Conservation (phyloP, 208 protist species). For the Crithidia mellificae region DNA sequence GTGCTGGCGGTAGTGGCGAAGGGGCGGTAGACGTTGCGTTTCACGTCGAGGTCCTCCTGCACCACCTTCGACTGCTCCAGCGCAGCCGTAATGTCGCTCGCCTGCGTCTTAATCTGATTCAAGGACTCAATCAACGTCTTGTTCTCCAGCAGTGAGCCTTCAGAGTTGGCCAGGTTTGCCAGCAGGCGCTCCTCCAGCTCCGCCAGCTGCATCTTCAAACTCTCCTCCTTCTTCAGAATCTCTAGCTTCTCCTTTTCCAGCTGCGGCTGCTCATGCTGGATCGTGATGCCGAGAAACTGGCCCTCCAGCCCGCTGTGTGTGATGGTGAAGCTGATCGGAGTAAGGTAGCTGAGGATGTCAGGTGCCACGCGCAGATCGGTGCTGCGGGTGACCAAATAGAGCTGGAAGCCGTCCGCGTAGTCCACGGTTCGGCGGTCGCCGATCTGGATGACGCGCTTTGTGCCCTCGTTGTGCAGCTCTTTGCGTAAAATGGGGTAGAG, state of each 20-base stretch:
- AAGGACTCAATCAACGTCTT: conserved; percentile 92
- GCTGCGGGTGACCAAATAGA: conserved; percentile 95
- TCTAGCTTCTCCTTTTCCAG: conserved; percentile 94
- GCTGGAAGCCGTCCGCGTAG: conserved; percentile 96
- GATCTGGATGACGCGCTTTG: conserved; percentile 94
- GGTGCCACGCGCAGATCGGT: conserved; percentile 88
- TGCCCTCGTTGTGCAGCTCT: conserved; percentile 90
- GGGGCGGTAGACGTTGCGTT: conserved; percentile 95
- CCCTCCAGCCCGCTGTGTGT: conserved; percentile 96
- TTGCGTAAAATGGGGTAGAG: conserved; percentile 95
- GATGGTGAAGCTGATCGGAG: conserved; percentile 97
- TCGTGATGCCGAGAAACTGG: conserved; percentile 96
- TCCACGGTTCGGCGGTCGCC: conserved; percentile 97
- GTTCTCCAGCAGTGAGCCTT: conserved; percentile 97
- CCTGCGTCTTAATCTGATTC: conserved; percentile 96
- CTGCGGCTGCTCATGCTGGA: conserved; percentile 97
- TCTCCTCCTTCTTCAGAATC: conserved; percentile 95
- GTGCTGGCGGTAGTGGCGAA: conserved; percentile 89
- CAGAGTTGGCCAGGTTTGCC: conserved; percentile 89
- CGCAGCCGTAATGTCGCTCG: conserved; percentile 83
- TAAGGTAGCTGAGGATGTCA: conserved; percentile 92
- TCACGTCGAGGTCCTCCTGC: conserved; percentile 90
- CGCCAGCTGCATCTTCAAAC: conserved; percentile 94
- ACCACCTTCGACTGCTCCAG: conserved; percentile 90
- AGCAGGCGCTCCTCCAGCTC: conserved; percentile 94